Conservation (phyloP, 1,284 basidiomycete species). For the Microbotryum saponariae region DNA sequence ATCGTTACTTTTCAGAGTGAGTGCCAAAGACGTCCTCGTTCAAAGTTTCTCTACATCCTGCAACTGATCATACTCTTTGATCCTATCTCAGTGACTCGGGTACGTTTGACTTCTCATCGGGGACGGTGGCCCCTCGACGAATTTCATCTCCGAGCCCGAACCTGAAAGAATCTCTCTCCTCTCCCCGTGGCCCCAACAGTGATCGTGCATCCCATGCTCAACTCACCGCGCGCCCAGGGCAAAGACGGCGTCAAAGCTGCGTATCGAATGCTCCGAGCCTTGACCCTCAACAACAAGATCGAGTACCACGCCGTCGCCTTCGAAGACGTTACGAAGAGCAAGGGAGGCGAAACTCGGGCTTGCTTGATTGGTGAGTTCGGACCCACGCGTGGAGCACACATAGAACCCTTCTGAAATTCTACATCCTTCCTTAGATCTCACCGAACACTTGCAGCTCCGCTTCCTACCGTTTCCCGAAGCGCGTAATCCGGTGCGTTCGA, state of each 20-base stretch:
- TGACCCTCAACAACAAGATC: conserved; percentile 21
- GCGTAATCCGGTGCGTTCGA: conserved; percentile 13
- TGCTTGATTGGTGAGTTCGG: conserved; percentile 4
- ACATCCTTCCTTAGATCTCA: conserved; percentile 5
- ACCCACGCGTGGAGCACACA: neutral
- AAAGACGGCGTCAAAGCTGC: conserved; percentile 24
- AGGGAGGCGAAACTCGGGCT: conserved; percentile 13
- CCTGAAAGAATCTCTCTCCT: too few relatives aligned
- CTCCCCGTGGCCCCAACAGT: neutral
- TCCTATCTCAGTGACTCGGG: neutral
- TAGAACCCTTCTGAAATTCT: neutral
- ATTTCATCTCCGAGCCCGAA: too few relatives aligned
- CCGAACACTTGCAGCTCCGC: conserved; percentile 23
- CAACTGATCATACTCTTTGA: too few relatives aligned
- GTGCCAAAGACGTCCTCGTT: too few relatives aligned
- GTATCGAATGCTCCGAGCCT: conserved; percentile 26
- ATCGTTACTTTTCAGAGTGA: conserved; percentile 20
- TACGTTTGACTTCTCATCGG: too few relatives aligned
- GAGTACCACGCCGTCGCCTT: conserved; percentile 41
- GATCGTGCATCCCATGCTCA: conserved; percentile 27
- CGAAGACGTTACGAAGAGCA: conserved; percentile 10
- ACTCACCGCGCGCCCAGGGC: conserved; percentile 7
- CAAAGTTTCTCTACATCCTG: too few relatives aligned
- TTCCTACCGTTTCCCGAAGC: conserved; percentile 17
- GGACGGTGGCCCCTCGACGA: too few relatives aligned